These are phyloP conservation scores for Croton laevigatus DNA, from an alignment of 441 rosid genomes.

Conservation along the genomic window DNA sequence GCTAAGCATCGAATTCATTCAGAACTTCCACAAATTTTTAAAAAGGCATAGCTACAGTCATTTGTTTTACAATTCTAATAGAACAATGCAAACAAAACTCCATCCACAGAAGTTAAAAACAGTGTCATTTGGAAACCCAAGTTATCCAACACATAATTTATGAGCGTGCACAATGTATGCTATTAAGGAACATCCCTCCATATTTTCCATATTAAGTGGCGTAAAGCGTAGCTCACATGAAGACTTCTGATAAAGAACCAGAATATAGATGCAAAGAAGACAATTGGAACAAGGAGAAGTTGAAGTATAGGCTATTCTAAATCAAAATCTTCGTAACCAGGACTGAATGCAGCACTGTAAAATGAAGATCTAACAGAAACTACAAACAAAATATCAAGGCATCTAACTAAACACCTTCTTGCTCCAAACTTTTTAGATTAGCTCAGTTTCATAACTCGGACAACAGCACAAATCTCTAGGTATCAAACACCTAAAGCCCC, in stretches of 20 bases:
- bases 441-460: neutral
- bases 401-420: neutral
- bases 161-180: neutral
- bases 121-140: too few relatives aligned
- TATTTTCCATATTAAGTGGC: neutral
- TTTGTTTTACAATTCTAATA: conserved; percentile 1
- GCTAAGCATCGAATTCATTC: neutral
- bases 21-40: too few relatives aligned
- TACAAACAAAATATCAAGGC: neutral
- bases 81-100: neutral
- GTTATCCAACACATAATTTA: neutral
- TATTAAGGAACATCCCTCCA: neutral
- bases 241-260: neutral
- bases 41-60: neutral
- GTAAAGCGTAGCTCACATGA: neutral
- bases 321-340: neutral
- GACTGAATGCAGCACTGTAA: neutral
- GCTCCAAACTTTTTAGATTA: neutral
- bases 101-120: neutral
- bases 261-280: neutral
- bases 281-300: neutral
- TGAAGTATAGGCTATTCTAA: neutral
- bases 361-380: neutral
- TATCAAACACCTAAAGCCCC: too few relatives aligned
- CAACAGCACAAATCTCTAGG: neutral